Base-by-base conservation (phyloP, 1,139 yeast genomes). In the Geotrichum klebahnii region DNA sequence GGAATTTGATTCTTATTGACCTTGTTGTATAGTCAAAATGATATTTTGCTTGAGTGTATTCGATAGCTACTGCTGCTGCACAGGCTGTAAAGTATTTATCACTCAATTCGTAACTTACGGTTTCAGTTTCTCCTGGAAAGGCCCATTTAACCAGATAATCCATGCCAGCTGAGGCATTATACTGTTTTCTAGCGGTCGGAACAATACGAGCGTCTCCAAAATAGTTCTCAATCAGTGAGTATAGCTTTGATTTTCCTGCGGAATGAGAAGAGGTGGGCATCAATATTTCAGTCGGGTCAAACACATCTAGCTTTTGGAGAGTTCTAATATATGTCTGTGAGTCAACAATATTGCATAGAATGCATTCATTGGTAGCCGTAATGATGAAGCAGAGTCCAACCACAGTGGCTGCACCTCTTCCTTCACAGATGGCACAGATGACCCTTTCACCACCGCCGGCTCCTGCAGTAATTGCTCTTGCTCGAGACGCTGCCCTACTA, bases 241-340 rank as follows among this genome's bases (percentile, higher is more conserved):
- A 63, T 36, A 76, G 55, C 54, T 69, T 74, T 4, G 71, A 67
- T 17, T 61, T 58, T 3, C 42, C 42, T 0, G 70, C 69, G 0
- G 34, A n/a, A 2, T 61, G 17, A 4, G 67, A 65, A 1, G 63
- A 50, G 9, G 53, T 53, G 0, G 77, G 74, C 4, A 74, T 46
- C 3, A 73, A 51, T 2, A 73, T 63, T 34, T 68, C 73, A 1
- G 69, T 59, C 0, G 78, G 75, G 29, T 63, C 62, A 50, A 63
- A 64, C 1, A 73, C 65, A 20, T 67, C 66, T 0, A 75, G 47
- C 52, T 71, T 72, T 54, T 76, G 75, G 8, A 76, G 60, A 0
- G 77, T 71, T 46, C 77, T 61, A 1, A 73, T 74, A 55, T 67
- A 74, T 0, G 77, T 73, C 55, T 70, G 77, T 0, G 79, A 69